Conservation (phyloP, 2,329 filamentous ascomycete genomes). For the Hortaea sp. region DNA sequence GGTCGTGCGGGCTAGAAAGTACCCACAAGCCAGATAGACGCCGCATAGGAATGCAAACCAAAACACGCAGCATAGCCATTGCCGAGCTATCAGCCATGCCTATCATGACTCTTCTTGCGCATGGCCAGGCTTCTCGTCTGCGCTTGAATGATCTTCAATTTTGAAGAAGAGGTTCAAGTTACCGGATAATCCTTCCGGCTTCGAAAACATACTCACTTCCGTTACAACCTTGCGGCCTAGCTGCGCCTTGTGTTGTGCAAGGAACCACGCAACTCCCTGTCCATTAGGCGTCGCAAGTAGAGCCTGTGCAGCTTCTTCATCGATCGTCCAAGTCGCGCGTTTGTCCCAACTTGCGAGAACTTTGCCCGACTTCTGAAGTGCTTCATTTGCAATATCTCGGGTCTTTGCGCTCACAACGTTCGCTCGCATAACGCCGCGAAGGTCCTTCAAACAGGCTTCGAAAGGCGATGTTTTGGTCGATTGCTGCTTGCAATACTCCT, state of each 20-base stretch:
- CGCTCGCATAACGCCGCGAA: not conserved
- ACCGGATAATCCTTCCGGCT: not conserved
- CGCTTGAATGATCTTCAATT: not conserved
- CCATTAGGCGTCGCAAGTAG: slow-evolving; percentile 8
- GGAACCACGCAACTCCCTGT: slow-evolving; percentile 5
- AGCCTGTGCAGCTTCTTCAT: slow-evolving; percentile 4
- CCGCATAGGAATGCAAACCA: no score
- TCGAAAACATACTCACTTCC: not conserved
- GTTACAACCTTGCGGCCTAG: slow-evolving; percentile 6
- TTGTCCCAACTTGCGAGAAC: not conserved
- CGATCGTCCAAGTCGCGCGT: not conserved
- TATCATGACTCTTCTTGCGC: no score
- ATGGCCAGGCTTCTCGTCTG: no score
- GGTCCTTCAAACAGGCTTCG: not conserved
- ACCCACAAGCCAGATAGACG: no score
- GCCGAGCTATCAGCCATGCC: no score
- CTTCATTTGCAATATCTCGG: not conserved
- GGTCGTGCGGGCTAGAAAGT: no score
- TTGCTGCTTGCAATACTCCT: slow-evolving; percentile 1
- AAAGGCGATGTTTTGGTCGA: not conserved
- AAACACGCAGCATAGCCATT: no score
- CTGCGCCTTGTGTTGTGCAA: slow-evolving; percentile 8
- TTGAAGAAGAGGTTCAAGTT: not conserved
- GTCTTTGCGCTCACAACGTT: slow-evolving; percentile 1
- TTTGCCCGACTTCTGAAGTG: slow-evolving; percentile 1